Percentiles rank a stretch among this genome's conserved stretches.
phyloP scores from a whole-genome alignment of 1,284 basidiomycete species.

The Ceratobasidium sp. region DNA sequence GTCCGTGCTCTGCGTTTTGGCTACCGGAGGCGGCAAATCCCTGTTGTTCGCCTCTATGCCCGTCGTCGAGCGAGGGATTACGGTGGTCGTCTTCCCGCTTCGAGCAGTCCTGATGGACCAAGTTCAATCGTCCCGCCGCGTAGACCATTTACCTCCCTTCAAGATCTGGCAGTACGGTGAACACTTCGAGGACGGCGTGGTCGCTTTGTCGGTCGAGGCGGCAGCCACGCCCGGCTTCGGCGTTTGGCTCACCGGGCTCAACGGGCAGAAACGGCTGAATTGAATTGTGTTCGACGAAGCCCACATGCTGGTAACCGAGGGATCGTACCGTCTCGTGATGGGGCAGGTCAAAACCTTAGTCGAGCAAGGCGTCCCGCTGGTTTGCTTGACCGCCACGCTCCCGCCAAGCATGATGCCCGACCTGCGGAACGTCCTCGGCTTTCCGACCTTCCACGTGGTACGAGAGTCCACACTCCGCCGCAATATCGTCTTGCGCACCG shows the following conservation, averaged over 20 bases:
- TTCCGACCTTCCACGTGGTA: background rate
- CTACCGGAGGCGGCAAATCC: slow-evolving; percentile 7
- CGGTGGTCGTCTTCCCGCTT: slow-evolving; percentile 9
- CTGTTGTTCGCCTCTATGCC: slow-evolving; percentile 1
- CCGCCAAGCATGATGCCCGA: background rate
- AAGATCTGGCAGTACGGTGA: background rate
- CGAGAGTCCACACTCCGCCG: slow-evolving; percentile 11
- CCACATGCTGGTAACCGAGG: background rate
- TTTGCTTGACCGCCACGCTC: background rate
- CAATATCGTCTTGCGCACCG: background rate
- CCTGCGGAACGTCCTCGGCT: background rate
- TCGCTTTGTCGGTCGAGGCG: background rate
- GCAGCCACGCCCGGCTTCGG: background rate
- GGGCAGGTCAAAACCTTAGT: background rate
- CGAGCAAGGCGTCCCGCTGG: background rate
- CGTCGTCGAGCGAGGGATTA: background rate
- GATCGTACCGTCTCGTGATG: background rate
- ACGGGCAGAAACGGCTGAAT: background rate
- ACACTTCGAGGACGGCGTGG: background rate
- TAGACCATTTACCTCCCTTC: background rate
- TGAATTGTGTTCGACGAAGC: slow-evolving; percentile 15
- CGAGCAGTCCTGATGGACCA: background rate
- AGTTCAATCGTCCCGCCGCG: background rate
- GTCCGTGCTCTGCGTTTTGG: background rate
- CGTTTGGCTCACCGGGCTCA: background rate